These are phyloP conservation scores for Talaromyces wortmannii DNA, from an alignment of 495 filamentous ascomycete species.

Conservation along the genomic window DNA sequence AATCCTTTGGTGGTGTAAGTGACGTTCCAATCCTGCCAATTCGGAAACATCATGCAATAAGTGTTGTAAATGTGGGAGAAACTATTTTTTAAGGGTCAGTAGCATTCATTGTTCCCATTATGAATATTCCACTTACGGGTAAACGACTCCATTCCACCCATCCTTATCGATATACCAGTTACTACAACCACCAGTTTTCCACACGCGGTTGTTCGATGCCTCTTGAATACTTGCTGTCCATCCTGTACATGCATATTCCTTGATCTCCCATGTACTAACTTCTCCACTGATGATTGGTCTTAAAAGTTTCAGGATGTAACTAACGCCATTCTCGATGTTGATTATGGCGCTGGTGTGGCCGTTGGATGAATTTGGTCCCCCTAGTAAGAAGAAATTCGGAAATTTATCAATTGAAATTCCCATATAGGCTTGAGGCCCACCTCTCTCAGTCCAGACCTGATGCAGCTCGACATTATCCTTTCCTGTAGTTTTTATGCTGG, in stretches of 20 bases:
- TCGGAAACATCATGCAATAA: neutral
- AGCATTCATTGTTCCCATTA: neutral
- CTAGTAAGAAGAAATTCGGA: slow-evolving; percentile 53
- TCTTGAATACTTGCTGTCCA: slow-evolving; percentile 14
- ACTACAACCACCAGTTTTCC: slow-evolving; percentile 33
- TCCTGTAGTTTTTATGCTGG: slow-evolving; percentile 27
- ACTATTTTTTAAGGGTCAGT: neutral
- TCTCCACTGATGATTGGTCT: slow-evolving; percentile 14
- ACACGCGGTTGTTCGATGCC: slow-evolving; percentile 34
- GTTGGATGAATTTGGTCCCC: slow-evolving; percentile 50
- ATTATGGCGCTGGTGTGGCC: slow-evolving; percentile 48
- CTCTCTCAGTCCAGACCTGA: slow-evolving; percentile 38
- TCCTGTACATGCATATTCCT: slow-evolving; percentile 23
- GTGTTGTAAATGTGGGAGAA: neutral
- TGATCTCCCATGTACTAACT: slow-evolving; percentile 18
- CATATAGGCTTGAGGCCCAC: slow-evolving; percentile 46
- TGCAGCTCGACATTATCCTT: slow-evolving; percentile 32
- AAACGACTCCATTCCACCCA: slow-evolving; percentile 39
- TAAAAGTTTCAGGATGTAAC: slow-evolving; percentile 18
- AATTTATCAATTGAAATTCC: slow-evolving; percentile 49
- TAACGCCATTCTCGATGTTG: slow-evolving; percentile 43
- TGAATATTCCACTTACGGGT: neutral
- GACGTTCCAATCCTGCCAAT: neutral
- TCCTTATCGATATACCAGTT: slow-evolving; percentile 39
- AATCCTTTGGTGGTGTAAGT: neutral